Evolutionary conservation across 2,329 filamentous ascomycete genomes (phyloP).

Genomic region (Colletotrichum lindemuthianum): DNA sequence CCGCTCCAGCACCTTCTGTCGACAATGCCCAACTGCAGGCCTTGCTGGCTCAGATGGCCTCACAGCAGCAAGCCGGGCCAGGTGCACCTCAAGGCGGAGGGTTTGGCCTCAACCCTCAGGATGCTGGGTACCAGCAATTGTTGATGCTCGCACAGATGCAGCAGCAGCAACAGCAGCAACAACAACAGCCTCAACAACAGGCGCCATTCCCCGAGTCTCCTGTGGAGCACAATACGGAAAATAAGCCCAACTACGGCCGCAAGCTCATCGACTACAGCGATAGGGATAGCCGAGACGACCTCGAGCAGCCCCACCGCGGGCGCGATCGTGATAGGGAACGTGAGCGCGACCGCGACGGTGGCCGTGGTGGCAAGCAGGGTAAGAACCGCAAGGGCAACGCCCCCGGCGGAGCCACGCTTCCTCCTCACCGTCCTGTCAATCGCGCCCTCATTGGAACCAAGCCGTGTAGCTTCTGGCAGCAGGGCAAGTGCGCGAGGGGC

Average conservation of each 20-base stretch:
- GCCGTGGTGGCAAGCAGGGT: constrained; percentile 46
- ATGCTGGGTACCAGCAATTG: constrained; percentile 52
- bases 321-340: constrained; percentile 43
- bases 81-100: constrained; percentile 34
- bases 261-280: constrained; percentile 34
- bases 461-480: constrained; percentile 75
- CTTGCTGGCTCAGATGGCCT: constrained; percentile 54
- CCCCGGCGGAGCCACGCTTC: constrained; percentile 43
- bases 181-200: constrained; percentile 36
- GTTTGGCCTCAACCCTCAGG: constrained; percentile 48
- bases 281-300: constrained; percentile 26
- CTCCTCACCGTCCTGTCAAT: constrained; percentile 58
- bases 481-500: constrained; percentile 78
- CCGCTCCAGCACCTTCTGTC: constrained; percentile 18
- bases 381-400: constrained; percentile 51
- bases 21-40: constrained; percentile 54
- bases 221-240: constrained; percentile 34
- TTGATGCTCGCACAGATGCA: constrained; percentile 51
- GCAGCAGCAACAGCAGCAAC: constrained; percentile 41
- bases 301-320: constrained; percentile 38
- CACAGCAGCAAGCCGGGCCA: constrained; percentile 41
- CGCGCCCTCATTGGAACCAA: constrained; percentile 71
- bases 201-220: constrained; percentile 17
- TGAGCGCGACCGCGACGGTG: constrained; percentile 44
- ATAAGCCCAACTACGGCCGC: constrained; percentile 36